phyloP scores from a whole-genome alignment of 345 rosid genomes.

The Eucalyptus polybractea region DNA sequence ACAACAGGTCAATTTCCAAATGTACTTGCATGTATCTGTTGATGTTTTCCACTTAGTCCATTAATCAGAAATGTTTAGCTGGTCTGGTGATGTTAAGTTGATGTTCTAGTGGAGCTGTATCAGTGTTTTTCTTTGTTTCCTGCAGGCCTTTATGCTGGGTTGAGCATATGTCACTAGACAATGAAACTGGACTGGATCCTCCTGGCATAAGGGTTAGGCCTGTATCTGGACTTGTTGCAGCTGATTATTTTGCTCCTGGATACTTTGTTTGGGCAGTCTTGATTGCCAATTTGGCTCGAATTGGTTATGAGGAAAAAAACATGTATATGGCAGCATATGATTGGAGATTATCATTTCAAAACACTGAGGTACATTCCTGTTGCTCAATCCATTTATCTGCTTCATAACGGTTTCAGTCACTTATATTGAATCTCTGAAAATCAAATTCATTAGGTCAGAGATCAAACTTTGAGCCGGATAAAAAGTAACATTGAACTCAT shows the following conservation, averaged over 20 bases:
- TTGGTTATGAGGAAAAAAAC: conserved; percentile 68
- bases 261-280: conserved; percentile 79
- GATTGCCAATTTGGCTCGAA: conserved; percentile 60
- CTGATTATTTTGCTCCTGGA: conserved; percentile 69
- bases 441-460: conserved; percentile 39
- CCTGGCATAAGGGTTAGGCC: conserved; percentile 57
- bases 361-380: conserved; percentile 39
- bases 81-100: background rate
- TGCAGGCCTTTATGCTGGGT: conserved; percentile 68
- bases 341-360: conserved; percentile 68
- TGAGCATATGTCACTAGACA: conserved; percentile 66
- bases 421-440: background rate
- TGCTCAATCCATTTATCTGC: background rate
- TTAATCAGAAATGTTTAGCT: background rate
- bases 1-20: background rate
- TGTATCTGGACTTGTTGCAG: conserved; percentile 71
- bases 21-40: background rate
- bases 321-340: conserved; percentile 82
- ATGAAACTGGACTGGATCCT: conserved; percentile 59
- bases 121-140: background rate
- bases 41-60: background rate
- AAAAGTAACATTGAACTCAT: conserved; percentile 62
- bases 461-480: conserved; percentile 49
- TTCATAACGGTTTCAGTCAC: background rate
- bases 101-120: background rate